Conservation (phyloP, 495 filamentous ascomycete genomes). For the Echria macrotheca region DNA sequence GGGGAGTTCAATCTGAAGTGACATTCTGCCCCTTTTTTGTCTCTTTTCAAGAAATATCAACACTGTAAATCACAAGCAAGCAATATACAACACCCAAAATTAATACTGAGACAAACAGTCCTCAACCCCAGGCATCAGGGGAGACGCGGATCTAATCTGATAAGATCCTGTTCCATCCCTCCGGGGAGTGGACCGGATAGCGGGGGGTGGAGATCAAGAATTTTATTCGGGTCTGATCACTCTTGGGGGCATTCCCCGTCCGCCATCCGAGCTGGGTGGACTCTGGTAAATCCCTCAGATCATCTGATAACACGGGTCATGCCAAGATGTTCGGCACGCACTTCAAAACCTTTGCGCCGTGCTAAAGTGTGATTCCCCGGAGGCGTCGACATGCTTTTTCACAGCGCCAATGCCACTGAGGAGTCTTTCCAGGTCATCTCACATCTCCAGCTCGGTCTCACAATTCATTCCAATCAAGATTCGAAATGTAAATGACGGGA, state of each 20-base stretch:
- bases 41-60: background rate
- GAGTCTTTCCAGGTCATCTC: no score
- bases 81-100: background rate
- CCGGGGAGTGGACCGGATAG: background rate
- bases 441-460: no score
- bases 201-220: background rate
- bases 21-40: slow-evolving; percentile 15
- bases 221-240: no score
- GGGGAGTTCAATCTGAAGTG: slow-evolving; percentile 28
- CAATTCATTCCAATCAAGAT: no score
- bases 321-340: slow-evolving; percentile 16
- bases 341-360: no score
- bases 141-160: slow-evolving; percentile 27
- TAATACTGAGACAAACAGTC: background rate
- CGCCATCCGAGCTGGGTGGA: no score
- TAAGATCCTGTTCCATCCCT: slow-evolving; percentile 16
- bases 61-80: background rate
- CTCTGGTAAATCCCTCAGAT: background rate
- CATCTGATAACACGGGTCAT: slow-evolving; percentile 43
- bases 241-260: no score
- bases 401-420: no score
- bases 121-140: no score
- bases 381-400: no score
- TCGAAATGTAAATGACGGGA: no score
- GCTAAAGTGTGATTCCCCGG: no score